Base-by-base conservation (phyloP, 192 early-diverging fungal genomes). In the Coemansia sp. region DNA sequence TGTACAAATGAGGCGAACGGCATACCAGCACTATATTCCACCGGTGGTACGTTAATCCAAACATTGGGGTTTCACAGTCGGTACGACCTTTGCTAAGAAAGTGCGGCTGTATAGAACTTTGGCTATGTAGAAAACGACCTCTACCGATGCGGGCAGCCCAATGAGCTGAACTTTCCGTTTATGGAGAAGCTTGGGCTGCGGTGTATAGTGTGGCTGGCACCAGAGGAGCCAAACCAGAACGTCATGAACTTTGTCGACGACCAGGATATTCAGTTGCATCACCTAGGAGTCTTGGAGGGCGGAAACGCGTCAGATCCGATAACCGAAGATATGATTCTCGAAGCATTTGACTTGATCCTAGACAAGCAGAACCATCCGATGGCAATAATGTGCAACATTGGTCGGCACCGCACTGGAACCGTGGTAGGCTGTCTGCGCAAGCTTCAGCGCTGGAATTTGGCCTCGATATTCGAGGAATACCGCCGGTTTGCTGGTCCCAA, bases 111-210 rank as follows among this genome's bases (percentile, higher is more conserved):
- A 62, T 35, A 35, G 61, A 98, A 98, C 80, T 98, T 92, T 87
- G 96, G 96, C 3, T 92, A 97, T 85, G 92, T 98, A 49, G 96
- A 99, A 71, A 94, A 96, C 65, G 90, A 95, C 67, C 85, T 99
- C 15, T 99, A 96, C 81, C 87, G 97, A 48, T 98, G 94, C 19
- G 91, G 92, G 22, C 95, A 98, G 72, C 97, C 97, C 14, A 98
- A 99, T 72, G 97, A 99, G 82, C 88, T 99, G 60, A 99, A 99
- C 84, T 99, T 98, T 74, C 97, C 97, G 0, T 97, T 98, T 68
- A 85, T 99, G 60, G 97, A 98, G 68, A 95, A 93, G 68, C 89
- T 99, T 3, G 94, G 91, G 5, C 85, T 99, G 59, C 92, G 92
- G 51, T 95, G 94, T 9, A 92, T 99, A 29, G 86, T 96, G 0